Evolutionary conservation across 1,284 basidiomycete genomes (phyloP), one percentile per base, ranked within the genome.

Genomic region (Puccinia hordei): DNA sequence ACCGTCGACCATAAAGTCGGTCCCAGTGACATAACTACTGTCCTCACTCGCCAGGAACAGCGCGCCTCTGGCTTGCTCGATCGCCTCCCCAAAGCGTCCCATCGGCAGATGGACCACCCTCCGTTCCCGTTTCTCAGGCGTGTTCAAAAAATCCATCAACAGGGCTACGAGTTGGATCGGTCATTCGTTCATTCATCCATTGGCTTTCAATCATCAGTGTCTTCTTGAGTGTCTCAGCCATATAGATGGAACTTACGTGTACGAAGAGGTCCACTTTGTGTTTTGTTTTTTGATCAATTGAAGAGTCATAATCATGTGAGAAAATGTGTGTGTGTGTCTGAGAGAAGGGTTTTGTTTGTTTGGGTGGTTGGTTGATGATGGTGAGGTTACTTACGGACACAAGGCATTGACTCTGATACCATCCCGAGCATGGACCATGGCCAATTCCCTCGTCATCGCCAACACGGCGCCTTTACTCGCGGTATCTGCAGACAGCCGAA

Each of bases 111-210:
- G 95, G 35, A 94, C 90, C 85, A 98, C 86, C 73, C 96, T 89
- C 68, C 95, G 90, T 82, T 97, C 90, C 82, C 92, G 90, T 88
- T 98, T 98, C 88, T 99, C 95, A 61, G 92, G 89, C n/a, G 96
- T 98, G 87, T 98, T 90, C 84, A 99, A 89, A 89, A 95, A 98
- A 86, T 98, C 92, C 95, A 99, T 99, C 44, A 99, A 89, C 46
- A 98, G 90, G 51, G 95, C 93, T 92, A 84, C n/a, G n/a, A n/a
- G n/a, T n/a, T n/a, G n/a, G n/a, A n/a, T n/a, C n/a, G n/a, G n/a
- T n/a, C n/a, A n/a, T n/a, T n/a, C n/a, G n/a, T n/a, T n/a, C n/a
- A n/a, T n/a, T n/a, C n/a, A n/a, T n/a, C n/a, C n/a, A n/a, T n/a
- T n/a, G n/a, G n/a, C n/a, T n/a, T n/a, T n/a, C n/a, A n/a, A n/a